Base-by-base conservation (phyloP, 495 filamentous ascomycete genomes). In the Pyrenula aspistea region DNA sequence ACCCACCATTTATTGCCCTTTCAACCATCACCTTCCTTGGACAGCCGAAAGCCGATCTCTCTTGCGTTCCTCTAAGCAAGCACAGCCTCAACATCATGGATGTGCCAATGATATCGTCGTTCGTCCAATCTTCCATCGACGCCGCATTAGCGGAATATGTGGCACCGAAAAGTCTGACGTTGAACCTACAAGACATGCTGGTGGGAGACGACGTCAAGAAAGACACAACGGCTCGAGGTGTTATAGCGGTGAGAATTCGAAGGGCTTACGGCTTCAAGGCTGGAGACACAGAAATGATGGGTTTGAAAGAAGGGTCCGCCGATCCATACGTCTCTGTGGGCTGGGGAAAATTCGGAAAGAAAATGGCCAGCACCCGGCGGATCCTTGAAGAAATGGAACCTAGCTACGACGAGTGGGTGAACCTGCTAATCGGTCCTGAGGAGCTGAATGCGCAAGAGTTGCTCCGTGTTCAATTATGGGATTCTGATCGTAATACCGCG, bases 181-280 rank as follows among this genome's bases (percentile, higher is more conserved):
- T 89, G 2, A 81, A 88, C 62, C 67, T 89, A 20, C 85, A 86
- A 63, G 83, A 85, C 56, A 87, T 89, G 80, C 68, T 89, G 0
- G 73, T 85, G 1, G 86, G 86, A 22, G 85, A 87, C 53, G 86
- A 88, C 59, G 86, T 84, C 67, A 89, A 88, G 66, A 86, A 86
- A 64, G 83, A 88, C 59, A 84, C 84, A 2, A 63, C 68, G 31
- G 72, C 80, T 12, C 73, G 83, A 20, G 86, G 86, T n/a, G 78
- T 86, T 0, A 55, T 89, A 1, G 69, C 83, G 51, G 74, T 88
- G 19, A 73, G 72, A 51, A 84, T 88, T 58, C 81, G 81, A 61
- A 68, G 72, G 15, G 85, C 84, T 0, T 74, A 69, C 25, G 81
- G 75, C 15, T 87, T 89, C 67, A 86, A 86, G 61, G 75, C 80